These are phyloP conservation scores for Fusarium nodosum DNA, from an alignment of 2,329 filamentous ascomycete species.

Conservation along the genomic window DNA sequence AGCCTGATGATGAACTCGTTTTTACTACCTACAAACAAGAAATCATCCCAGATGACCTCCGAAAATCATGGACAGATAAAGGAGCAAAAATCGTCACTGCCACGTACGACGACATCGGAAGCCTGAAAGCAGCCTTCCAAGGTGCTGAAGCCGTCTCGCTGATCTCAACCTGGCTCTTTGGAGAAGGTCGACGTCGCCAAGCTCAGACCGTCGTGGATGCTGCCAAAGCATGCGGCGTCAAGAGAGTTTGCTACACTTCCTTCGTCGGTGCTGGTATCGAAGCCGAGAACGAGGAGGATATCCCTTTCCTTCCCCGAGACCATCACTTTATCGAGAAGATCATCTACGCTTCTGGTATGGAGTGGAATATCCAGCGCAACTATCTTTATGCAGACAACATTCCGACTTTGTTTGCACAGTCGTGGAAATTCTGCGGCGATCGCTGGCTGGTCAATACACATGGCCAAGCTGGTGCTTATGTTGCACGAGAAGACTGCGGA, in stretches of 20 bases:
- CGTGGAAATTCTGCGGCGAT: constrained; percentile 46
- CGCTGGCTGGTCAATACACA: constrained; percentile 44
- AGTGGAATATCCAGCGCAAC: constrained; percentile 46
- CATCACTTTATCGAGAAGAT: constrained; percentile 46
- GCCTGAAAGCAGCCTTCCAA: constrained; percentile 43
- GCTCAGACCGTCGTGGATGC: constrained; percentile 42
- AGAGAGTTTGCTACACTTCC: constrained; percentile 46
- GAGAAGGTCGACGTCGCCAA: constrained; percentile 41
- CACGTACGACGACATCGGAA: constrained; percentile 44
- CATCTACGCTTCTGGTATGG: constrained; percentile 41
- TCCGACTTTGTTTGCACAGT: constrained; percentile 40
- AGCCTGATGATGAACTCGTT: constrained; percentile 43
- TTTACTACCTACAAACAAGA: constrained; percentile 46
- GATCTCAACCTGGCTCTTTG: constrained; percentile 47
- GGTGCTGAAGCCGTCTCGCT: constrained; percentile 47
- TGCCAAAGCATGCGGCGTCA: constrained; percentile 44
- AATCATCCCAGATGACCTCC: constrained; percentile 31
- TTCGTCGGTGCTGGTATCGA: constrained; percentile 45
- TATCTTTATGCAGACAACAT: constrained; percentile 47
- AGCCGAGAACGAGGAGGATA: constrained; percentile 46
- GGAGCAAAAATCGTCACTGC: constrained; percentile 41
- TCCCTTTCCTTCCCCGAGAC: constrained; percentile 45
- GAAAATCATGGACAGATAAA: constrained; percentile 40
- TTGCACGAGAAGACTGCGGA: constrained; percentile 44
- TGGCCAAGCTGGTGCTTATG: constrained; percentile 42